Conservation (phyloP, 768 basidiomycete genomes). For the Pleurotus salmoneostramineus region DNA sequence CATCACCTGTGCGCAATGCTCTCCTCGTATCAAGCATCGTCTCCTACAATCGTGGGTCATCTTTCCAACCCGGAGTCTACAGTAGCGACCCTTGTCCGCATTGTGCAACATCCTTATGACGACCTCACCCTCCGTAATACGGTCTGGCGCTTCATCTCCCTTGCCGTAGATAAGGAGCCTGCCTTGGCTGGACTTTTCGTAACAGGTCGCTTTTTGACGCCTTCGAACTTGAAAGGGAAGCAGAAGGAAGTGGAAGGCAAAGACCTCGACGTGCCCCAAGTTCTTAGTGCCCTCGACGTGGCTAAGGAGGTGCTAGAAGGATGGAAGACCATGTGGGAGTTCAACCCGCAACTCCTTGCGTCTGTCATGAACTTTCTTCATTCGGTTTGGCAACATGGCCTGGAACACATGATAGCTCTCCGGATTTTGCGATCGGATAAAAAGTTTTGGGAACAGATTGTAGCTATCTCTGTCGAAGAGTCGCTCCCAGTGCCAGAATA, state of each 20-base stretch:
- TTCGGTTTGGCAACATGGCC: slow-evolving; percentile 74
- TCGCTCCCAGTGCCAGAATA: slow-evolving; percentile 75
- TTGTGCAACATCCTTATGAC: slow-evolving; percentile 77
- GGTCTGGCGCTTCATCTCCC: slow-evolving; percentile 80
- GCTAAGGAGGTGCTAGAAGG: slow-evolving; percentile 61
- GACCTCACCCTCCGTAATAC: slow-evolving; percentile 68
- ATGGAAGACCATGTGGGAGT: slow-evolving; percentile 76
- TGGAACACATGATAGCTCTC: slow-evolving; percentile 64
- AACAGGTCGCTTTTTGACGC: slow-evolving; percentile 61
- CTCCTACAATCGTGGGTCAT: slow-evolving; percentile 75
- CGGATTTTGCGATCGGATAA: slow-evolving; percentile 51
- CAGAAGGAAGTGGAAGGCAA: slow-evolving; percentile 32
- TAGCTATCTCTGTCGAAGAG: slow-evolving; percentile 59
- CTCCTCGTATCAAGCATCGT: slow-evolving; percentile 52
- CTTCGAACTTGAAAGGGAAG: slow-evolving; percentile 36
- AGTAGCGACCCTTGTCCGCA: slow-evolving; percentile 61
- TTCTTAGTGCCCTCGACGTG: slow-evolving; percentile 59
- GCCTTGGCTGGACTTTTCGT: slow-evolving; percentile 80
- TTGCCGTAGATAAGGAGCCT: slow-evolving; percentile 83
- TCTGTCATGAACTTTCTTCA: slow-evolving; percentile 74
- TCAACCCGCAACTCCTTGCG: slow-evolving; percentile 72
- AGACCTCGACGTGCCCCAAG: slow-evolving; percentile 27
- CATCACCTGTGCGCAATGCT: slow-evolving; percentile 65
- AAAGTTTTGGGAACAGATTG: slow-evolving; percentile 69
- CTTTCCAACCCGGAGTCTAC: slow-evolving; percentile 73